A percentile compares a stretch with the other conserved stretches of the same genome.
Evolutionary conservation across 2,329 filamentous ascomycete species (phyloP).

Genomic region (Ophiostoma perfectum): DNA sequence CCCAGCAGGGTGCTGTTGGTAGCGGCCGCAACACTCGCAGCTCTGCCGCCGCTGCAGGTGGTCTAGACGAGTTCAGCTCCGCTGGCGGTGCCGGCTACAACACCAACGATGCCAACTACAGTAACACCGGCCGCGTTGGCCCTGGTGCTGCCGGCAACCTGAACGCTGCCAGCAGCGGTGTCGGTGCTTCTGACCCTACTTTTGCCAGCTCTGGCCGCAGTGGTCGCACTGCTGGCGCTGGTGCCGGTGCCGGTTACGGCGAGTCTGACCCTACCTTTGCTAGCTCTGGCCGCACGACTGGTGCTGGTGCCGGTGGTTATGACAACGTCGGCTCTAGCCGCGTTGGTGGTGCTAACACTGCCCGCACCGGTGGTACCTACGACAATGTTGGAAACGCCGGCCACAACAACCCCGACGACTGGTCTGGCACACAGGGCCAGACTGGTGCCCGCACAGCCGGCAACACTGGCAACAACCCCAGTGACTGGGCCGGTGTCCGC

Average conservation of each 20-base stretch:
- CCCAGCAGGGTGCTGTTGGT: conserved; percentile 11
- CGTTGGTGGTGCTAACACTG: neutral
- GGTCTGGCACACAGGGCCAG: neutral
- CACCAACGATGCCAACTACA: conserved; percentile 37
- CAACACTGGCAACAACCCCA: neutral
- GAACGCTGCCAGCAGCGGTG: conserved; percentile 1
- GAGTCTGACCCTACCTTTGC: conserved; percentile 22
- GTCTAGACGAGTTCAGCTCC: conserved; percentile 29
- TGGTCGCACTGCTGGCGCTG: conserved; percentile 27
- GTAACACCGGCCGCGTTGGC: conserved; percentile 34
- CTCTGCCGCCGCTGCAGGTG: conserved; percentile 1
- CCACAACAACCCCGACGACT: conserved; percentile 9
- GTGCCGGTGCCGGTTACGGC: conserved; percentile 20
- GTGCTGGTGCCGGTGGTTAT: neutral
- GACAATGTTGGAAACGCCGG: conserved; percentile 3
- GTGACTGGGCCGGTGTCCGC: neutral
- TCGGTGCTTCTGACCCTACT: neutral
- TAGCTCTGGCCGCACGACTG: neutral
- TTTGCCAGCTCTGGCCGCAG: conserved; percentile 13
- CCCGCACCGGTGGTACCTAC: neutral
- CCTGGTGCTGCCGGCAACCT: conserved; percentile 7
- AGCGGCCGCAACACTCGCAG: conserved; percentile 24
- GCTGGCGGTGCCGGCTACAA: conserved; percentile 34
- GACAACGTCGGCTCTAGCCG: neutral
- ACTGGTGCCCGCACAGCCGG: neutral